A percentile compares a stretch with the other conserved stretches of the same genome.
These are phyloP conservation scores for Vinca minor DNA, from an alignment of 257 asterid species.

Conservation along the genomic window DNA sequence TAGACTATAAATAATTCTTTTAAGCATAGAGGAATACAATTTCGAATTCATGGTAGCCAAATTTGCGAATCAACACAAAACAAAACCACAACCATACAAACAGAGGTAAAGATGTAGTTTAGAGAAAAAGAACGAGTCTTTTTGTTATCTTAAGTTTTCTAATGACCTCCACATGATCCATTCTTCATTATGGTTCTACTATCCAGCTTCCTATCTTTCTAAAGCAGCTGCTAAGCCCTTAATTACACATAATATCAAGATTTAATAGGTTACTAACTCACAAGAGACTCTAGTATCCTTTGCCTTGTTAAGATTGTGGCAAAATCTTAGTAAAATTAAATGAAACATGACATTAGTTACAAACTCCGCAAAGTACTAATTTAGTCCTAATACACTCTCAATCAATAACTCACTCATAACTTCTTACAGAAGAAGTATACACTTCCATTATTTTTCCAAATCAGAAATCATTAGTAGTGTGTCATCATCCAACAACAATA, in stretches of 20 bases:
- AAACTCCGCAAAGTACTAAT: slow-evolving; percentile 2
- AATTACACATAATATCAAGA: neutral
- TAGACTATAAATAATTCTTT: too few species aligned
- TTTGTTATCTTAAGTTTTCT: neutral
- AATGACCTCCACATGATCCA: neutral
- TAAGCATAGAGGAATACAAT: too few species aligned
- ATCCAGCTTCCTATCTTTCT: neutral
- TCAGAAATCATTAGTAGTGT: neutral
- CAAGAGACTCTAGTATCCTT: neutral
- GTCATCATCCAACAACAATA: slow-evolving; percentile 3
- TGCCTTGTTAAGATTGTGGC: neutral
- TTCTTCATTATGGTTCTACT: neutral
- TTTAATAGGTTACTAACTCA: neutral
- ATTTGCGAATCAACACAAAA: neutral
- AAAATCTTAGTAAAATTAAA: neutral
- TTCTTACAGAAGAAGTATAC: slow-evolving; percentile 5
- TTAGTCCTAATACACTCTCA: neutral
- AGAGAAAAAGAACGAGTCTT: neutral
- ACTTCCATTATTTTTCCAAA: slow-evolving; percentile 1
- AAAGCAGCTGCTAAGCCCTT: neutral
- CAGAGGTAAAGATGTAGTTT: too few species aligned
- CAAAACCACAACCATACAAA: neutral
- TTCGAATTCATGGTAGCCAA: neutral
- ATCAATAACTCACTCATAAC: slow-evolving; percentile 3
- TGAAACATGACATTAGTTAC: neutral